Base-by-base conservation (phyloP, 768 basidiomycete species). In the Lactarius hatsudake region DNA sequence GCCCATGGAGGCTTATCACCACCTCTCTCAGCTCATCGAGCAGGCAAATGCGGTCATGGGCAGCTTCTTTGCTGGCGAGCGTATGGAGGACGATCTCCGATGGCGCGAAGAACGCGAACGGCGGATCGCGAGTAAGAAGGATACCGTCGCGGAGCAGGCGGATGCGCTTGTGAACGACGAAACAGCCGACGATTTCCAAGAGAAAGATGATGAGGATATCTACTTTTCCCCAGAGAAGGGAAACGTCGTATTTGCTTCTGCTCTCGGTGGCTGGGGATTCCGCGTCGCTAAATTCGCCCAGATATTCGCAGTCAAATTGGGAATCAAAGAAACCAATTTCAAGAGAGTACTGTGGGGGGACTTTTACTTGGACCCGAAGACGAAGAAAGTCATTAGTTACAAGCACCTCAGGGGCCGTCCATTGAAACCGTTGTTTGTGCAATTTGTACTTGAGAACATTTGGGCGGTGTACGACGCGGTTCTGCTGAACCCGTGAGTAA, bases 11-110 rank as follows among this genome's bases (percentile, higher is more conserved):
- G 96, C 94, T 2, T 93, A 98, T 73, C 92, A 96, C 72, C 96
- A 98, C 73, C 86, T 99, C n/a, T 81, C 87, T 7, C 89, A 93
- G 43, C 82, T 98, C 17, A 93, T 99, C 61, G 96, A 98, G 75
- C 93, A 97, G 73, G 96, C 98, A 30, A 99, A 98, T 73, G 97
- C 95, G 0, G 93, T 98, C 60, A 96, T 98, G 94, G 97, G 97
- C 0, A 86, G 87, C 65, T 96, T 98, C 77, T 98, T 95, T 73
- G 94, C 96, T 4, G 85, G 90, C 2, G 96, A 98, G 69, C 81
- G 97, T 20, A 97, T 98, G 95, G 95, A 96, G 70, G 95, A 98
- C 68, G 96, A 98, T 77, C 77, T 94, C 26, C 83, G 93, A 17
- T 97, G 97, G 94, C 81, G 90, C 69, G 96, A 98, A 79, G 93